These are phyloP conservation scores for Fusarium ramigenum DNA, from an alignment of 2,329 filamentous ascomycete species.

Conservation along the genomic window DNA sequence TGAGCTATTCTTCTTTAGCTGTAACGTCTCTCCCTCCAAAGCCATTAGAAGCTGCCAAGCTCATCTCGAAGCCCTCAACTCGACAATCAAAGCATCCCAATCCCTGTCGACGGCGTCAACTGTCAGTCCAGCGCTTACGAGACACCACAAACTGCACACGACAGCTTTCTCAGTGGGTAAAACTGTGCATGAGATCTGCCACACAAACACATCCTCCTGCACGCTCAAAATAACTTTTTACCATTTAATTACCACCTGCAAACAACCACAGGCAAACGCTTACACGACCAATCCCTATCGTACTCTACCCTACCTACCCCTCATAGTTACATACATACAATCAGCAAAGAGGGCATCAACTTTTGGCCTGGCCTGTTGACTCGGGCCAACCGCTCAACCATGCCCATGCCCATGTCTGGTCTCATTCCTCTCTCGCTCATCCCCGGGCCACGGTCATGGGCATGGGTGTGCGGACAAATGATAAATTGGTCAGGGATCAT, in stretches of 20 bases:
- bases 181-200: constrained; percentile 18
- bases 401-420: constrained; percentile 12
- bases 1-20: not conserved
- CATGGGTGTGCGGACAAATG: constrained; percentile 25
- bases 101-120: constrained; percentile 3
- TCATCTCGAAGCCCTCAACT: constrained; percentile 7
- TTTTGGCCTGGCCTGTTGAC: constrained; percentile 1
- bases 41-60: constrained; percentile 11
- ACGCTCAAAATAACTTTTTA: not conserved
- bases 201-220: constrained; percentile 8
- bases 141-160: constrained; percentile 6
- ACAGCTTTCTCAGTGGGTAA: constrained; percentile 4
- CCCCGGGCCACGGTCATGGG: constrained; percentile 22
- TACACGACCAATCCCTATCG: constrained; percentile 26
- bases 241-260: not conserved
- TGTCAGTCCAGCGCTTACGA: constrained; percentile 5
- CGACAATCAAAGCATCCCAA: not conserved
- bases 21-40: not conserved
- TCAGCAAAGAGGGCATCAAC: not conserved
- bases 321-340: constrained; percentile 1
- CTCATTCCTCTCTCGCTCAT: constrained; percentile 28
- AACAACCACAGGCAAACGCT: constrained; percentile 2
- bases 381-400: constrained; percentile 15
- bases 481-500: constrained; percentile 34
- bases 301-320: constrained; percentile 21